Evolutionary conservation across 768 basidiomycete species (phyloP).

Genomic region (Boletus subparvulus): DNA sequence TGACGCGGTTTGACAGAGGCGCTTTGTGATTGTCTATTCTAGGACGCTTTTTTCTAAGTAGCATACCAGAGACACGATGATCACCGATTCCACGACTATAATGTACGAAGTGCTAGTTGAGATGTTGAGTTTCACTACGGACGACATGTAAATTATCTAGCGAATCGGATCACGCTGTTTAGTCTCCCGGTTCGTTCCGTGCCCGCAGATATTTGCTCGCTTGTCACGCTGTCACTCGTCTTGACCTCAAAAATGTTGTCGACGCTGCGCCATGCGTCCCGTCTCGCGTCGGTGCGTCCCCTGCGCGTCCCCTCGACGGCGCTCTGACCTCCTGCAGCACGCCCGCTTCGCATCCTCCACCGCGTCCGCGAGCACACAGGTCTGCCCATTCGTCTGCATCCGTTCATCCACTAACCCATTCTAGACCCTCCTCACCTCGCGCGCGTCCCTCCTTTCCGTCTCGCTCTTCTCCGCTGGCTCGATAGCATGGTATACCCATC

Average conservation of each 20-base stretch:
- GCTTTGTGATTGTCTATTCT: constrained; percentile 70
- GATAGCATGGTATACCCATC: constrained; percentile 94
- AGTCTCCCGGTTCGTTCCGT: constrained; percentile 52
- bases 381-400: constrained; percentile 34
- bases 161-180: constrained; percentile 20
- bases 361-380: constrained; percentile 62
- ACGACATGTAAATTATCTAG: constrained; percentile 32
- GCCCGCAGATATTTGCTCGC: constrained; percentile 35
- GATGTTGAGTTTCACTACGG: constrained; percentile 10
- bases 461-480: constrained; percentile 81
- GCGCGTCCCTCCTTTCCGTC: constrained; percentile 71
- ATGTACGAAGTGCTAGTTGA: constrained; percentile 21
- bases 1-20: constrained; percentile 44
- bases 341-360: constrained; percentile 72
- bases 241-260: constrained; percentile 70
- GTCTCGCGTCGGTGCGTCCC: constrained; percentile 49
- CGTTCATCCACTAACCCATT: neutral
- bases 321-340: constrained; percentile 34
- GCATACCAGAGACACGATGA: constrained; percentile 17
- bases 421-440: constrained; percentile 68
- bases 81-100: constrained; percentile 11
- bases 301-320: neutral
- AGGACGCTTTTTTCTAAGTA: constrained; percentile 12
- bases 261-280: constrained; percentile 66
- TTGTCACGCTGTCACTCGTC: constrained; percentile 40